Evolutionary conservation across 2,329 filamentous ascomycete genomes (phyloP), one percentile per base, ranked within the genome.

Genomic region (Monilinia fructicola): DNA sequence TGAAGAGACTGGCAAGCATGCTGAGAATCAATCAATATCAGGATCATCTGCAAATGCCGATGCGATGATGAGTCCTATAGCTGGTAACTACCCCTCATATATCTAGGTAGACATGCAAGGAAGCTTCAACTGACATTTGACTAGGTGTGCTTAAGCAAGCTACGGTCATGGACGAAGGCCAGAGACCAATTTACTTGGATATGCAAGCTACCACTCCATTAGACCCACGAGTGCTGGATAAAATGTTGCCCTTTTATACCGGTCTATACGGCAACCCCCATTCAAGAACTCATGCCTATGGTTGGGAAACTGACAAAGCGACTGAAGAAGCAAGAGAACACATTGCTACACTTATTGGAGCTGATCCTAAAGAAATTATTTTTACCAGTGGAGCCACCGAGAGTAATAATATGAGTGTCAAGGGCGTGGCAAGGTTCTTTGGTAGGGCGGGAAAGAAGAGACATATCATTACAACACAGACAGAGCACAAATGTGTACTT

Each of bases 401-500:
- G 82, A 97, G 93, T 77, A 99, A 99, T 81, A 99, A 99, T 76
- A 99, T 99, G 95, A 97, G 93, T 79, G 92, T 99, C 81, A 99
- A 99, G 81, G 95, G 95, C 70, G 94, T 99, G 11, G 93, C 95
- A 26, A 86, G 94, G 70, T 99, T 99, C 81, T 97, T 97, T 77
- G 93, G 92, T 71, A 87, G 92, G 67, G 88, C 87, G 2, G 93
- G 93, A 74, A 97, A 97, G 87, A 98, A 98, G 87, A 97, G 91
- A 81, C 95, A 99, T 79, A 94, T 99, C 76, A 93, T 99, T 78
- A 99, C 95, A 31, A 92, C 88, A 50, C 95, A 98, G 81, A 99
- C 95, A 0, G 95, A 99, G 80, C 95, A 99, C 84, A 99, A 99
- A 82, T 99, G 95, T 79, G 95, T 99, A 21, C 84, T 99, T 63